These are phyloP conservation scores for Trichaptum fuscoviolaceum DNA, from an alignment of 768 basidiomycete genomes.

Conservation along the genomic window DNA sequence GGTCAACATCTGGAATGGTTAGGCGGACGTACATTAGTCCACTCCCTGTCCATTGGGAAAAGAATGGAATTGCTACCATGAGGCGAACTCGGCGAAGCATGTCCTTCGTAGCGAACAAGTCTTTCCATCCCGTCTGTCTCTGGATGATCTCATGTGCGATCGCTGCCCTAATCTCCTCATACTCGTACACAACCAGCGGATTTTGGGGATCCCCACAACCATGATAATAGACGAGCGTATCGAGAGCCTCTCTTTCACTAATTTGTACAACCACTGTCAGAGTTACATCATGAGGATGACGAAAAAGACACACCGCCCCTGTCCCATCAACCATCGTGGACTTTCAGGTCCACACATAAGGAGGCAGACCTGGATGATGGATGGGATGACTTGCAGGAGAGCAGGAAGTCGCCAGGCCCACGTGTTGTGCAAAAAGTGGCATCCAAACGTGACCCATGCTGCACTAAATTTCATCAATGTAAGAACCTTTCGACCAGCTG, in stretches of 20 bases:
- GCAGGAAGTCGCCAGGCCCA: slow-evolving; percentile 32
- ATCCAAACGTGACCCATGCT: slow-evolving; percentile 24
- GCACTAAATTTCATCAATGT: neutral
- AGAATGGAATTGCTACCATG: slow-evolving; percentile 25
- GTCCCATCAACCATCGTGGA: slow-evolving; percentile 31
- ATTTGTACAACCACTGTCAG: neutral
- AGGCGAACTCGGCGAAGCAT: slow-evolving; percentile 29
- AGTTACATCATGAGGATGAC: neutral
- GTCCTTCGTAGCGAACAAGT: slow-evolving; percentile 27
- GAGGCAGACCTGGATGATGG: slow-evolving; percentile 23
- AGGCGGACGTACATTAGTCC: slow-evolving; percentile 17
- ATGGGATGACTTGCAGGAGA: slow-evolving; percentile 25
- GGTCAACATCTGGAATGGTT: neutral
- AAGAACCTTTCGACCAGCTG: neutral
- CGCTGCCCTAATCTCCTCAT: neutral
- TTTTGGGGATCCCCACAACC: slow-evolving; percentile 42
- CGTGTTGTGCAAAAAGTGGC: slow-evolving; percentile 21
- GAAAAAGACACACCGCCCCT: slow-evolving; percentile 25
- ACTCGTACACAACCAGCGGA: slow-evolving; percentile 1
- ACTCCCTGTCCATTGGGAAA: slow-evolving; percentile 30
- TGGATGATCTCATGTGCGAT: neutral
- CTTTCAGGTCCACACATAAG: slow-evolving; percentile 31
- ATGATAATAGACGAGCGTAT: slow-evolving; percentile 32
- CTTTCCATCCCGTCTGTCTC: slow-evolving; percentile 14
- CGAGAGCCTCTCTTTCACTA: slow-evolving; percentile 31